These are phyloP conservation scores for Tephrocybe sp. DNA, from an alignment of 768 basidiomycete species.

Conservation along the genomic window DNA sequence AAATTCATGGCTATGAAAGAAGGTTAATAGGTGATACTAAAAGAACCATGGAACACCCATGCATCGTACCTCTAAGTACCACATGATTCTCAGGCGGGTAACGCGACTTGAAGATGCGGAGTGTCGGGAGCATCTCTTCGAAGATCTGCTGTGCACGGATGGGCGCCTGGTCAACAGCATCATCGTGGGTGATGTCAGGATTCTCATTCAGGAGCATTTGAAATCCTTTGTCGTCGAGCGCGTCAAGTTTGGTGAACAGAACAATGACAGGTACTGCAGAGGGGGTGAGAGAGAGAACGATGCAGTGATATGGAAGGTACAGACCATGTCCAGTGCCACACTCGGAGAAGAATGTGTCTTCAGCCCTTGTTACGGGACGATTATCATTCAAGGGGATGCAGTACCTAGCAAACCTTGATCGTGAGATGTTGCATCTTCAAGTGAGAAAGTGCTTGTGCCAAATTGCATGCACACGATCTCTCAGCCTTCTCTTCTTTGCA, in stretches of 20 bases:
- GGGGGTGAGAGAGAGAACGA: neutral
- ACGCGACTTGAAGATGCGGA: conserved; percentile 8
- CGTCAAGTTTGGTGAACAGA: conserved; percentile 17
- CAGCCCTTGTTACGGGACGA: conserved; percentile 12
- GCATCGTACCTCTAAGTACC: conserved; percentile 5
- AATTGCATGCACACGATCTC: conserved; percentile 17
- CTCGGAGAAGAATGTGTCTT: conserved; percentile 10
- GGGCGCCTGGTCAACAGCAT: neutral
- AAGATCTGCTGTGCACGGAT: conserved; percentile 4
- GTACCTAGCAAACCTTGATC: conserved; percentile 6
- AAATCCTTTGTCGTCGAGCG: conserved; percentile 6
- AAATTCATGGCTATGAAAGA: conserved; percentile 7
- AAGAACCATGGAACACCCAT: too few species aligned
- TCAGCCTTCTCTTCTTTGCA: conserved; percentile 1
- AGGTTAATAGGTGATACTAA: too few species aligned
- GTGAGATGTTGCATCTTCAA: neutral
- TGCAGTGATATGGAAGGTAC: neutral
- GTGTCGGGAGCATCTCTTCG: conserved; percentile 2
- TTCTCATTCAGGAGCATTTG: conserved; percentile 7
- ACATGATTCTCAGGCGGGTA: conserved; percentile 9
- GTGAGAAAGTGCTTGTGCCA: conserved; percentile 4
- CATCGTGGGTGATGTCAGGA: conserved; percentile 7
- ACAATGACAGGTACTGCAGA: conserved; percentile 14
- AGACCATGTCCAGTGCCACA: conserved; percentile 16
- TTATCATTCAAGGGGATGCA: conserved; percentile 13